Conservation (phyloP, 2,329 filamentous ascomycete species). For the Didymella segeticola region DNA sequence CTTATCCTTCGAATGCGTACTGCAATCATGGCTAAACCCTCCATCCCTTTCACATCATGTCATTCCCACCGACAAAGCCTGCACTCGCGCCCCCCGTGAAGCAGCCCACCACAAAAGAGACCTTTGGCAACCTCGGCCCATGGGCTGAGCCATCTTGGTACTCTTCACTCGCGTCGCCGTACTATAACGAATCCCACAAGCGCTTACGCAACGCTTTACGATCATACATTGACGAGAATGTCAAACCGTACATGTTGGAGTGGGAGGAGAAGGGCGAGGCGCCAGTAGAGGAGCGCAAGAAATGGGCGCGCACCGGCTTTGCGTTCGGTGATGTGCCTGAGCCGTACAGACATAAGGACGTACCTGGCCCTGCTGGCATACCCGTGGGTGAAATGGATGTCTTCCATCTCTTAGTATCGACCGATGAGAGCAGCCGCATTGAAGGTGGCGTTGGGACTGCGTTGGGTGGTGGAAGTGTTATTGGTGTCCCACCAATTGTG, state of each 20-base stretch:
- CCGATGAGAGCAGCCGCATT: slow-evolving; percentile 63
- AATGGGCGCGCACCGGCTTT: slow-evolving; percentile 52
- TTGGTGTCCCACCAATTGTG: slow-evolving; percentile 70
- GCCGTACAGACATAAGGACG: slow-evolving; percentile 51
- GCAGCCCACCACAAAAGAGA: slow-evolving; percentile 32
- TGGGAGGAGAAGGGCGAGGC: slow-evolving; percentile 65
- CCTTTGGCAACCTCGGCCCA: slow-evolving; percentile 48
- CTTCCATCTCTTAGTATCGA: slow-evolving; percentile 57
- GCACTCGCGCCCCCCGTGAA: slow-evolving; percentile 27
- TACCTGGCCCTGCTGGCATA: slow-evolving; percentile 48
- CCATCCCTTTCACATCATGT: slow-evolving; percentile 12
- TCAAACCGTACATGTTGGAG: slow-evolving; percentile 65
- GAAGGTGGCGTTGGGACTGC: slow-evolving; percentile 65
- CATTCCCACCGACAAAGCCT: slow-evolving; percentile 16
- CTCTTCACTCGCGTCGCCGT: slow-evolving; percentile 60
- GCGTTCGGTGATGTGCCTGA: slow-evolving; percentile 54
- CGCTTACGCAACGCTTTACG: slow-evolving; percentile 64
- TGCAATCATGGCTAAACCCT: not conserved
- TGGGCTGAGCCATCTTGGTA: slow-evolving; percentile 58
- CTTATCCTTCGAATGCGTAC: not conserved
- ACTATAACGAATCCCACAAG: slow-evolving; percentile 69
- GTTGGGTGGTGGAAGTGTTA: slow-evolving; percentile 65
- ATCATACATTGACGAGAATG: slow-evolving; percentile 64
- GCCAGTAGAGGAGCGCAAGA: slow-evolving; percentile 53
- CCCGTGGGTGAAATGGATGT: slow-evolving; percentile 46